Conservation (phyloP, 73 alveolate genomes). For the Symbiodinium natans region DNA sequence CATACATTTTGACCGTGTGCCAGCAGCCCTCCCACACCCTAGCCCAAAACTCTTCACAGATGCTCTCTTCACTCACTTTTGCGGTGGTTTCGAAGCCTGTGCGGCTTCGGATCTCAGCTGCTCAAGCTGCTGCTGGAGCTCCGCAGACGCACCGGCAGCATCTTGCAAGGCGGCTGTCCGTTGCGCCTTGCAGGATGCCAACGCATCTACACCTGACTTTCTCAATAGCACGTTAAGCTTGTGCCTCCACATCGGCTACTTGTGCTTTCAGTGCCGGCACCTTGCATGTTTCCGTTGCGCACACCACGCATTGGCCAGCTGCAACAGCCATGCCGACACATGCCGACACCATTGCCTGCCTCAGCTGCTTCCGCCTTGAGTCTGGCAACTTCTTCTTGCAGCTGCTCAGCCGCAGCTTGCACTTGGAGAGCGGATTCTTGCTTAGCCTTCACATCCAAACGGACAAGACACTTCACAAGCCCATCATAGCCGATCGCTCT, state of each 20-base stretch:
- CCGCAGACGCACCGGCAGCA: neutral
- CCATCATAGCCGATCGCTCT: too few relatives aligned
- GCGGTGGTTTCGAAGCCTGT: too few relatives aligned
- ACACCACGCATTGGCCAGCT: neutral
- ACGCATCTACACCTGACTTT: neutral
- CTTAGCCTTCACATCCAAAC: too few relatives aligned
- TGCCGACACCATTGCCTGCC: neutral
- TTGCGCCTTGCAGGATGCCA: neutral
- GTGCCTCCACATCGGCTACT: constrained; percentile 14
- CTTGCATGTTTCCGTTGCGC: neutral
- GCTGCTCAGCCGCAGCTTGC: constrained; percentile 12
- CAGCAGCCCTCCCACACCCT: too few relatives aligned
- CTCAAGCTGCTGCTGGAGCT: constrained; percentile 15
- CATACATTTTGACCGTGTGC: too few relatives aligned
- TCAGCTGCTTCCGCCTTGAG: constrained; percentile 39
- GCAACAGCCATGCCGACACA: neutral
- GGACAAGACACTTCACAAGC: too few relatives aligned
- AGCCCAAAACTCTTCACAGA: too few relatives aligned
- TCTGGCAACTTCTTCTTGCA: neutral
- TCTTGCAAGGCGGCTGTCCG: neutral
- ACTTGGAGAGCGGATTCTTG: neutral
- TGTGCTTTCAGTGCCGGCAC: constrained; percentile 11
- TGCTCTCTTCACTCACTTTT: too few relatives aligned
- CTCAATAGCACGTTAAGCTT: neutral
- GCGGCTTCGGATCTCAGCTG: constrained; percentile 27